Base-by-base conservation (phyloP, 805 yeast genomes). In the Saccharomycopsis babjevae region DNA sequence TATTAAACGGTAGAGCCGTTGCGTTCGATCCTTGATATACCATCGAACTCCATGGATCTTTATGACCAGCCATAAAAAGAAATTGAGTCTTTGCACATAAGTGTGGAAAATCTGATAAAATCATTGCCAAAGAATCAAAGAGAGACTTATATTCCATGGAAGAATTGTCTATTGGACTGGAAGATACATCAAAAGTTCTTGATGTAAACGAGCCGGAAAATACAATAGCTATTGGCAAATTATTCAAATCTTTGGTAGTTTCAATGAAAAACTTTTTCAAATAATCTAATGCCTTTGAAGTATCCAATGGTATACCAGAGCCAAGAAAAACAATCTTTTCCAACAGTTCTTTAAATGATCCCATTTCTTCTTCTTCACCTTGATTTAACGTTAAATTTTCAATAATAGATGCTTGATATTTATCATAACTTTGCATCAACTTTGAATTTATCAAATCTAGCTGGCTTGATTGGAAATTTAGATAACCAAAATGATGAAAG, bases 31-130 rank as follows among this genome's bases (percentile, higher is more conserved):
- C 91, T 57, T 85, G 77, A 1, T 88, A 79, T 56, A 79, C 80
- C 59, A 85, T 76, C 0, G 94, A 82, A 40, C 85, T 84, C 97
- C 98, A 94, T 0, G 97, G 97, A 72, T 94, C 99, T 66, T 89
- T 88, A 50, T 83, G 82, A 0, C 99, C 98, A 0, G 98, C 97
- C 1, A 93, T 75, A 62, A 94, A 81, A 0, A 90, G 73, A 34
- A 94, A 71, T 58, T 86, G 83, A 34, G 87, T 78, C 6, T 73
- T 69, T 7, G 74, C 68, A 15, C 83, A 73, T 6, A 90, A 72
- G 3, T 71, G 69, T 0, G 89, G 87, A 66, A 75, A 88, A 56
- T 79, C 76, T 10, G 85, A 79, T 20, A 94, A 68, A 1, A 89
- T 67, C 1, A 77, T 76, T 0, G 96, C 93, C 16, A 94, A 75